Percentiles rank a stretch among this genome's conserved stretches.
Conservation (phyloP, 768 basidiomycete genomes). For the Candolleomyces efflorescens region DNA sequence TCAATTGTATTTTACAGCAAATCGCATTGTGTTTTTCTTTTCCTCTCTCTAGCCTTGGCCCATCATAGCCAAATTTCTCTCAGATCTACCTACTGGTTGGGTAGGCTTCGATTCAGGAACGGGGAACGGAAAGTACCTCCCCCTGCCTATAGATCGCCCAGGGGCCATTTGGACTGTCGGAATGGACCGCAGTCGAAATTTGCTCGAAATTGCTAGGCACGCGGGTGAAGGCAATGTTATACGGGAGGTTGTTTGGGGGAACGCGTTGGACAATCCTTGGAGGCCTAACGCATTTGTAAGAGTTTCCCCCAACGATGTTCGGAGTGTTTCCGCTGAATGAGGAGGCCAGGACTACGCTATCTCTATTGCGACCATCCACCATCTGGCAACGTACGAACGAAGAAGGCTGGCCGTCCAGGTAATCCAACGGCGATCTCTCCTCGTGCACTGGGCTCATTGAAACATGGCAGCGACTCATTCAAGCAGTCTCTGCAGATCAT, state of each 20-base stretch:
- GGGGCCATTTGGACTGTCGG: constrained; percentile 70
- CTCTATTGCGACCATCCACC: constrained; percentile 97
- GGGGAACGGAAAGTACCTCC: constrained; percentile 97
- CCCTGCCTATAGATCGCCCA: constrained; percentile 61
- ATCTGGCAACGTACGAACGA: constrained; percentile 77
- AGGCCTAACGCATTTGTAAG: constrained; percentile 73
- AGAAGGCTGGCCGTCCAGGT: constrained; percentile 75
- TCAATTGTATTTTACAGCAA: not conserved
- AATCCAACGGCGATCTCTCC: constrained; percentile 7
- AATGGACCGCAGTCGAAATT: constrained; percentile 75
- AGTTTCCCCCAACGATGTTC: not conserved
- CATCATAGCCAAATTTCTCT: constrained; percentile 72
- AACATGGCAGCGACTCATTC: constrained; percentile 36
- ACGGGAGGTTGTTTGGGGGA: constrained; percentile 78
- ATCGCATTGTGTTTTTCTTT: not conserved
- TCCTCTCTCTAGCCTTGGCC: constrained; percentile 81
- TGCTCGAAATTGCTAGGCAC: constrained; percentile 70
- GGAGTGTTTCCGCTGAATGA: not conserved
- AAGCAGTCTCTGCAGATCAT: constrained; percentile 58
- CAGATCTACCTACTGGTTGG: constrained; percentile 67
- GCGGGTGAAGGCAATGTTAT: constrained; percentile 43
- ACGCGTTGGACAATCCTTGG: constrained; percentile 73
- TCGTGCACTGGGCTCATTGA: constrained; percentile 1
- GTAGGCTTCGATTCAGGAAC: constrained; percentile 93
- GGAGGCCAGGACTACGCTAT: constrained; percentile 83